A percentile compares a stretch with the other conserved stretches of the same genome.
These are phyloP conservation scores for Saitozyma podzolica DNA, from an alignment of 768 basidiomycete species.

Conservation along the genomic window DNA sequence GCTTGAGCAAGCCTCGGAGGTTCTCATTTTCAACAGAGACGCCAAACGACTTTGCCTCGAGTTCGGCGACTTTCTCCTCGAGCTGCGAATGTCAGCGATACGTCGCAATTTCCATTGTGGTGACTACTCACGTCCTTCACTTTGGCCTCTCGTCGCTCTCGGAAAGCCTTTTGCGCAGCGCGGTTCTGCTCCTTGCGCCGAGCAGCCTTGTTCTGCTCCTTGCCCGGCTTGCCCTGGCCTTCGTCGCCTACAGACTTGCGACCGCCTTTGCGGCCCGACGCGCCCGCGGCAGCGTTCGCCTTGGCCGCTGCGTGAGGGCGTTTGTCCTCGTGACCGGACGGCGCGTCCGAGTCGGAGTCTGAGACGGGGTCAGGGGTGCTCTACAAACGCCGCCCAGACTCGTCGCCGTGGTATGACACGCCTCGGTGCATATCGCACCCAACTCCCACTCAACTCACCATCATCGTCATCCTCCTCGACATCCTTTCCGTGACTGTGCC, in stretches of 20 bases:
- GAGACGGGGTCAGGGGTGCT: not conserved
- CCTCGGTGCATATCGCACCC: too few species aligned
- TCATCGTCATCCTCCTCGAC: constrained; percentile 26
- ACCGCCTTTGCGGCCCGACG: constrained; percentile 25
- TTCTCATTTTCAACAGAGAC: constrained; percentile 81
- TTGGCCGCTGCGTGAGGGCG: constrained; percentile 24
- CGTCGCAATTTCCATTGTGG: not conserved
- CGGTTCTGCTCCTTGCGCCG: constrained; percentile 98
- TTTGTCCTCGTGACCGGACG: constrained; percentile 44
- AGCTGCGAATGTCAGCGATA: constrained; percentile 58
- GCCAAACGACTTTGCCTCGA: constrained; percentile 77
- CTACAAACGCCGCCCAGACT: constrained; percentile 6
- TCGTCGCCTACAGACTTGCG: constrained; percentile 33
- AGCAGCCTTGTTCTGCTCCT: constrained; percentile 37
- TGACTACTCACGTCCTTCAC: constrained; percentile 79
- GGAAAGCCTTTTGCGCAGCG: constrained; percentile 93
- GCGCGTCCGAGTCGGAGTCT: constrained; percentile 33
- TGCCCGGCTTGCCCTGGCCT: constrained; percentile 12
- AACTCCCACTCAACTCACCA: not conserved
- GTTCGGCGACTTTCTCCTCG: constrained; percentile 83
- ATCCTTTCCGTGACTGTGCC: constrained; percentile 15
- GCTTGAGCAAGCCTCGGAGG: constrained; percentile 75
- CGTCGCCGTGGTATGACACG: constrained; percentile 5
- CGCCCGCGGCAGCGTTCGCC: constrained; percentile 2
- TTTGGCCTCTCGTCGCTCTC: constrained; percentile 95